Evolutionary conservation across 192 early-diverging fungal species (phyloP).

Genomic region (Piromyces sp.): DNA sequence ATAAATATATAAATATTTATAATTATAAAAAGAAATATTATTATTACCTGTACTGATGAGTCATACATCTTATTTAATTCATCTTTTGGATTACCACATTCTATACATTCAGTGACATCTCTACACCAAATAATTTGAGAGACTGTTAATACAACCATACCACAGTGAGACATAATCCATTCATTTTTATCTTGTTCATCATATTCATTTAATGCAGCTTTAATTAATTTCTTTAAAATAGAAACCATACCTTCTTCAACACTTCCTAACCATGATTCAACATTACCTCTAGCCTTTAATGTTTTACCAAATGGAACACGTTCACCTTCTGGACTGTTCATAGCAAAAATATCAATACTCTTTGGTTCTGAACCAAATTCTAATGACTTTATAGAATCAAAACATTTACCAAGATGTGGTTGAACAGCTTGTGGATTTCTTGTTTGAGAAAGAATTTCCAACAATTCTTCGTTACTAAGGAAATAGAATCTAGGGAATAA

Average conservation of each 20-base stretch:
- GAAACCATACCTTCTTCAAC: constrained; percentile 43
- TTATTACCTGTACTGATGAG: constrained; percentile 19
- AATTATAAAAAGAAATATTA: too few species aligned
- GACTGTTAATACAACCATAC: constrained; percentile 34
- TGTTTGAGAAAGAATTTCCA: constrained; percentile 42
- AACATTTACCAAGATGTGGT: constrained; percentile 41
- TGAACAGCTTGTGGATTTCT: constrained; percentile 44
- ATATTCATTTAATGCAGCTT: constrained; percentile 30
- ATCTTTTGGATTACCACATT: constrained; percentile 17
- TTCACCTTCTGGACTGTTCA: constrained; percentile 39
- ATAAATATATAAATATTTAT: too few species aligned
- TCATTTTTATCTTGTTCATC: constrained; percentile 22
- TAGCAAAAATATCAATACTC: constrained; percentile 34
- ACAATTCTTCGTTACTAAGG: constrained; percentile 43
- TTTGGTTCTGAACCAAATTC: constrained; percentile 38
- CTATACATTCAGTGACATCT: constrained; percentile 28
- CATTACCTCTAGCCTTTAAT: constrained; percentile 44
- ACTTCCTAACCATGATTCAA: constrained; percentile 41
- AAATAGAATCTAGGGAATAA: constrained; percentile 47
- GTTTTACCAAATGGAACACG: constrained; percentile 31
- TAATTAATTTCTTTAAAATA: constrained; percentile 24
- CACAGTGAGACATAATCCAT: constrained; percentile 39
- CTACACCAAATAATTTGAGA: constrained; percentile 34
- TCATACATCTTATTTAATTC: constrained; percentile 17
- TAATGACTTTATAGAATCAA: constrained; percentile 39